phyloP scores from a whole-genome alignment of 768 basidiomycete species.

The Ramaria sp. region DNA sequence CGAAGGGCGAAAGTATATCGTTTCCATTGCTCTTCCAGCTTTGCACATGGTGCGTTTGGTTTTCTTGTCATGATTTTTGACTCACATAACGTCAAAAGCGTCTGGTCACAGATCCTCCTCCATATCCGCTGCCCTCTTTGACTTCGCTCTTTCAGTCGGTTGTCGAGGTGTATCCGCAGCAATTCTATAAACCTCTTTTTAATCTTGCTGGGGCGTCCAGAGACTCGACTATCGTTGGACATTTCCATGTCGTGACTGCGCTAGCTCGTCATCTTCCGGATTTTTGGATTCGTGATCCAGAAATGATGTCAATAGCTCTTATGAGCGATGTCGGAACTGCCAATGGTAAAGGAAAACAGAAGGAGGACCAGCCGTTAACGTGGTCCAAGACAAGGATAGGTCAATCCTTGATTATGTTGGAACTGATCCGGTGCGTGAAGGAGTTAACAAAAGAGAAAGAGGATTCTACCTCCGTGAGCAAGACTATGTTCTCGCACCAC shows the following conservation, averaged over 20 bases:
- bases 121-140: conserved; percentile 33
- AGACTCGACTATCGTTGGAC: conserved; percentile 45
- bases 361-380: conserved; percentile 12
- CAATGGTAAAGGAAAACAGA: conserved; percentile 14
- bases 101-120: conserved; percentile 41
- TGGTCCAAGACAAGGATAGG: conserved; percentile 49
- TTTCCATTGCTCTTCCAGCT: background rate
- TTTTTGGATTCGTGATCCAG: conserved; percentile 58
- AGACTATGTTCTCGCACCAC: background rate
- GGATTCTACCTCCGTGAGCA: conserved; percentile 13
- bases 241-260: conserved; percentile 43
- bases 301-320: conserved; percentile 65
- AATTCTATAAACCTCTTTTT: conserved; percentile 68
- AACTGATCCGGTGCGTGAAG: conserved; percentile 46
- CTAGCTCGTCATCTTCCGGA: conserved; percentile 45
- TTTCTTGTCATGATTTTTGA: background rate
- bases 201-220: conserved; percentile 55
- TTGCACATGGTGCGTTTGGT: conserved; percentile 5
- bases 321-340: conserved; percentile 35
- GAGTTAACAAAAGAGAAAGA: conserved; percentile 32
- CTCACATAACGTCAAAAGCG: conserved; percentile 27
- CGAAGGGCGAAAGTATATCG: conserved; percentile 25
- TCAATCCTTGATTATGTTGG: conserved; percentile 49
- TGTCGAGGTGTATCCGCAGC: conserved; percentile 41
- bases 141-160: conserved; percentile 40